A percentile compares a stretch with the other conserved stretches of the same genome.
Evolutionary conservation across 2,329 filamentous ascomycete species (phyloP).

Genomic region (Diaporthe ampelina): DNA sequence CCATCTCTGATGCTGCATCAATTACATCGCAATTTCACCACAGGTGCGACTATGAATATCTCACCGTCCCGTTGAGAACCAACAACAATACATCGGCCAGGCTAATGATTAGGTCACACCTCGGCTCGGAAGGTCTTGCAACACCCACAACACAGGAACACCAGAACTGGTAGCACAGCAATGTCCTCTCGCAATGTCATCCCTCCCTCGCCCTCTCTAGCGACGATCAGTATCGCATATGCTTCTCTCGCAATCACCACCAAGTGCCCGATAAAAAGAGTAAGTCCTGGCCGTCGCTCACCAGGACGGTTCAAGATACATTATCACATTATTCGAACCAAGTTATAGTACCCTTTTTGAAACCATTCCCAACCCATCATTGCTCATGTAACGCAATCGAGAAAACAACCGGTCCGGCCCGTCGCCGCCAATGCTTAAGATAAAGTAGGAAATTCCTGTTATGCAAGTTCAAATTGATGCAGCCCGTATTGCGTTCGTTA

Average conservation of each 20-base stretch:
- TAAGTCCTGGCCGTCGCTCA: conserved; percentile 1
- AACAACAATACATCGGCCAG: background rate
- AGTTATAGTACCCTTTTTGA: conserved; percentile 4
- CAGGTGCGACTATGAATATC: background rate
- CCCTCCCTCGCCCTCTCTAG: too few relatives aligned
- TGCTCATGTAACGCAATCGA: conserved; percentile 22
- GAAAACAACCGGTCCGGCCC: conserved; percentile 16
- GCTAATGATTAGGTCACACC: too few relatives aligned
- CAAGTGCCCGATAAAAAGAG: background rate
- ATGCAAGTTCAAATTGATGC: conserved; percentile 35
- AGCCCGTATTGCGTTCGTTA: conserved; percentile 27
- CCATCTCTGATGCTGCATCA: background rate
- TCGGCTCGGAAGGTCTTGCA: background rate
- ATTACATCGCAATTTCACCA: background rate
- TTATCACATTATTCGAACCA: conserved; percentile 37
- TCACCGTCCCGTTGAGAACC: background rate
- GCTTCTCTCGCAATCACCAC: background rate
- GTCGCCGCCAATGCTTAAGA: conserved; percentile 29
- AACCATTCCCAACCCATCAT: conserved; percentile 27
- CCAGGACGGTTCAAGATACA: conserved; percentile 19
- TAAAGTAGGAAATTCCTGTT: conserved; percentile 17
- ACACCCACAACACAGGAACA: background rate
- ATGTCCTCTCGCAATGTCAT: background rate
- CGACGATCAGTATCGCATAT: background rate
- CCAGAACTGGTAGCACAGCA: background rate